phyloP scores from a whole-genome alignment of 768 basidiomycete genomes.

The Tephrocybe rancida region DNA sequence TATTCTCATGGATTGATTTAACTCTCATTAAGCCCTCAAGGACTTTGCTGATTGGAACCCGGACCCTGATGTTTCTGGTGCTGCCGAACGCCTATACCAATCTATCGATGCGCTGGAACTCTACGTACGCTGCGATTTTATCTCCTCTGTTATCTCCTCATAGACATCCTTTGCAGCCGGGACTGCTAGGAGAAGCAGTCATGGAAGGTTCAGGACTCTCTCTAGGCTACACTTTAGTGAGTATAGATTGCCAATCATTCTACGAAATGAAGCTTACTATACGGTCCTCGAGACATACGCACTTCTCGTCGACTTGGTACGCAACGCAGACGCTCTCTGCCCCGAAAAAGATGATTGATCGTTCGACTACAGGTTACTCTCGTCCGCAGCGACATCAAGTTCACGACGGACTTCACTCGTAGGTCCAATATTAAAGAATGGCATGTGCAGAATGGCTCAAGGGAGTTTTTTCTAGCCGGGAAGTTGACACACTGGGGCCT shows the following conservation, averaged over 20 bases:
- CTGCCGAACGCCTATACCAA: slow-evolving; percentile 30
- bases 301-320: slow-evolving; percentile 22
- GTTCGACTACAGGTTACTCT: slow-evolving; percentile 17
- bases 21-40: slow-evolving; percentile 19
- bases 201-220: slow-evolving; percentile 16
- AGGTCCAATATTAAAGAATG: not conserved
- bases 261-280: not conserved
- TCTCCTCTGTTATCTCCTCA: not conserved
- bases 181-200: slow-evolving; percentile 16
- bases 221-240: slow-evolving; percentile 29
- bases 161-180: slow-evolving; percentile 12
- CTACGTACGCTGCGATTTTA: slow-evolving; percentile 27
- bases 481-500: slow-evolving; percentile 23
- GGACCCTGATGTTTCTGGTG: slow-evolving; percentile 22
- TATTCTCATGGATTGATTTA: not conserved
- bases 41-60: slow-evolving; percentile 35
- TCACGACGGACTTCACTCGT: slow-evolving; percentile 18
- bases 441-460: not conserved
- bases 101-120: slow-evolving; percentile 38
- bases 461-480: not conserved
- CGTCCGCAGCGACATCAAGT: slow-evolving; percentile 22
- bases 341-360: not conserved
- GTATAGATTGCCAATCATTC: not conserved
- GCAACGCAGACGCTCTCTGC: not conserved
- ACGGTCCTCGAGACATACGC: slow-evolving; percentile 17